Base-by-base conservation (phyloP, 352 stramenopile species). In the Thalassiosira mediterranea region DNA sequence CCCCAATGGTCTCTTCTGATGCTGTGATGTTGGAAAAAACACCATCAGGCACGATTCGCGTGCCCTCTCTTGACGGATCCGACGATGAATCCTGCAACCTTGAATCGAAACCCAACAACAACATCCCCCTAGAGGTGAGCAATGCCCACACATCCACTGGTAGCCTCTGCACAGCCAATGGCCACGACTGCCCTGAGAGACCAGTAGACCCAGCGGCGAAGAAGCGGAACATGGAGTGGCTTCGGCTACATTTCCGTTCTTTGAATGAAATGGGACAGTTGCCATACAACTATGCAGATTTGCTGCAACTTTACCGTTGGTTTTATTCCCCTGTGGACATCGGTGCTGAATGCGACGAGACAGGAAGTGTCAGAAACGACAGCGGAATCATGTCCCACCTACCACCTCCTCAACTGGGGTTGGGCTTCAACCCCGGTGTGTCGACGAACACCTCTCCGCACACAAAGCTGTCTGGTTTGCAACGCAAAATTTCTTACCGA, bases 281-380 rank as follows among this genome's bases (percentile, higher is more conserved):
- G 21, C 69, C 81, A 15, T 92, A 88, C 52, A 80, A 83, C 25
- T 77, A 90, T 49, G 79, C 72, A 15, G 86, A 92, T 73, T 58
- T 92, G 28, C 72, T 84, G 56, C 79, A 89, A 52, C 60, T 92
- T 17, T 75, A 92, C 64, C 76, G 85, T 53, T 88, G 90, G 48
- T 92, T 89, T 63, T 90, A 89, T 51, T 90, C 83, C 34, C 75
- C 83, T 25, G 59, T 70, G 8, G 76, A 84, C 52, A 61, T 37
- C 17, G 53, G 60, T 44, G 57, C 28, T 31, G 61, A 77, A 19
- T 65, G 72, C 10, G 85, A 88, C 40, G 83, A 87, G 56, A 84
- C 34, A 65, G 76, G 72, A 44, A 69, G 69, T 42, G 56, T 56
- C 37, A n/a, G 37, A 44, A n/a, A n/a, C 8, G 37, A n/a, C 8